Percentiles rank a stretch among this genome's conserved stretches.
Evolutionary conservation across 495 filamentous ascomycete genomes (phyloP).

Genomic region (Trichoderma erinaceum): DNA sequence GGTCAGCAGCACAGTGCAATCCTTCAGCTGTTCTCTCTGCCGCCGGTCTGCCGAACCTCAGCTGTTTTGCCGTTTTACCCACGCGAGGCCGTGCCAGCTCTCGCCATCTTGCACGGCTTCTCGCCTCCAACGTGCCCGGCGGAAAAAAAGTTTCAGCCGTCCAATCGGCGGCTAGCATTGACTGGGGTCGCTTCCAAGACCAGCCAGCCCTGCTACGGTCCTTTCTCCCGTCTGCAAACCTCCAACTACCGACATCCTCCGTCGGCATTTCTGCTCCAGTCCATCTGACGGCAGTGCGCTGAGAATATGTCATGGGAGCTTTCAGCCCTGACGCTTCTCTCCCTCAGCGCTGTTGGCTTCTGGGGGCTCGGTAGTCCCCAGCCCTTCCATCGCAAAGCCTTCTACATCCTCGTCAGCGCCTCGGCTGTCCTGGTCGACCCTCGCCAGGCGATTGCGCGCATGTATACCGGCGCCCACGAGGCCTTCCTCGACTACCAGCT

Average conservation of each 20-base stretch:
- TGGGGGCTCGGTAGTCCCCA: slow-evolving; percentile 13
- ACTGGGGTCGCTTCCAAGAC: slow-evolving; percentile 9
- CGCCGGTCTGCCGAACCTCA: background rate
- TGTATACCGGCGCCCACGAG: background rate
- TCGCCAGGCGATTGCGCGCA: background rate
- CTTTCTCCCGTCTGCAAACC: slow-evolving; percentile 7
- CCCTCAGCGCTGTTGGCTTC: slow-evolving; percentile 14
- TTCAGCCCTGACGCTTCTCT: slow-evolving; percentile 14
- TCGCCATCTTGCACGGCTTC: background rate
- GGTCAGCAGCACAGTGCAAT: background rate
- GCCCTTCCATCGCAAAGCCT: background rate
- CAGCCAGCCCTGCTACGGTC: background rate
- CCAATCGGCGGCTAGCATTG: slow-evolving; percentile 4
- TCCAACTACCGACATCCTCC: slow-evolving; percentile 12
- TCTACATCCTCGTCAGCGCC: slow-evolving; percentile 6
- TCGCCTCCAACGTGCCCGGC: background rate
- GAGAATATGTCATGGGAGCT: slow-evolving; percentile 18
- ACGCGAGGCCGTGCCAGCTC: background rate
- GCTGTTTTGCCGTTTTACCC: no score
- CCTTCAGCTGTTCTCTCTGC: background rate
- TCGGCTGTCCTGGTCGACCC: slow-evolving; percentile 5
- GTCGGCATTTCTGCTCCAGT: slow-evolving; percentile 8
- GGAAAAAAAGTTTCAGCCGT: slow-evolving; percentile 14
- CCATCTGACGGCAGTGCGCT: background rate
- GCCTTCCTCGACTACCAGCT: slow-evolving; percentile 25